Conservation (phyloP, 1,284 basidiomycete genomes). For the Rhodotorula mucilaginosa region DNA sequence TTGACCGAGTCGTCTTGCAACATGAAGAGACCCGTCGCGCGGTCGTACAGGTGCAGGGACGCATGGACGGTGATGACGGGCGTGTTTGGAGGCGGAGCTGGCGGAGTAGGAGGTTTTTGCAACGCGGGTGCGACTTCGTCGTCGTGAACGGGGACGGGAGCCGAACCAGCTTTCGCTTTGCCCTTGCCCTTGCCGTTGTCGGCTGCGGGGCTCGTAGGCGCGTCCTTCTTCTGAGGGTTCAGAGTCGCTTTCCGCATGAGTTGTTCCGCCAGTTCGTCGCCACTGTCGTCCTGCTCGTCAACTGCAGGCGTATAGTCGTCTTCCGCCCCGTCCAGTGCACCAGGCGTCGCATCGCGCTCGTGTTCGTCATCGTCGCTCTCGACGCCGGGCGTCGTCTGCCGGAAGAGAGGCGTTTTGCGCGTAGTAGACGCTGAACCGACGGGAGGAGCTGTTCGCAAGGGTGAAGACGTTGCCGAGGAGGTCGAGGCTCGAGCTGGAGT, state of each 20-base stretch:
- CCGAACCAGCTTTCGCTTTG: neutral
- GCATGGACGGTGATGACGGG: slow-evolving; percentile 47
- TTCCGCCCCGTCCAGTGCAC: slow-evolving; percentile 55
- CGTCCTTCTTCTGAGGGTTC: neutral
- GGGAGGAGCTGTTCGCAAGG: neutral
- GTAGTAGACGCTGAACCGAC: neutral
- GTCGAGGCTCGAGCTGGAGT: slow-evolving; percentile 54
- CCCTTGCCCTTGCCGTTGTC: slow-evolving; percentile 5
- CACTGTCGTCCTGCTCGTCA: slow-evolving; percentile 10
- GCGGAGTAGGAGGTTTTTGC: slow-evolving; percentile 24
- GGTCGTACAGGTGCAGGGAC: slow-evolving; percentile 69
- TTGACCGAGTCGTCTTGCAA: slow-evolving; percentile 66
- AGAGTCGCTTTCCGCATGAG: slow-evolving; percentile 37
- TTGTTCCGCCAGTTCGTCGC: slow-evolving; percentile 34
- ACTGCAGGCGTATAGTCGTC: slow-evolving; percentile 47
- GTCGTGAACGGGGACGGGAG: neutral
- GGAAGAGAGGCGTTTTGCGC: slow-evolving; percentile 57
- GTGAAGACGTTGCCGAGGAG: neutral
- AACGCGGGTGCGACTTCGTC: slow-evolving; percentile 22
- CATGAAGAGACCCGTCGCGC: slow-evolving; percentile 65
- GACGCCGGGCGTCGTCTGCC: slow-evolving; percentile 49
- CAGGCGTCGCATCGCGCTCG: neutral
- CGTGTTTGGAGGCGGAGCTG: slow-evolving; percentile 12
- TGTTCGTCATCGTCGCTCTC: slow-evolving; percentile 53
- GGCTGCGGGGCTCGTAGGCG: no score